Conservation (phyloP, 139 green algal genomes). For the Pleodorina starrii region DNA sequence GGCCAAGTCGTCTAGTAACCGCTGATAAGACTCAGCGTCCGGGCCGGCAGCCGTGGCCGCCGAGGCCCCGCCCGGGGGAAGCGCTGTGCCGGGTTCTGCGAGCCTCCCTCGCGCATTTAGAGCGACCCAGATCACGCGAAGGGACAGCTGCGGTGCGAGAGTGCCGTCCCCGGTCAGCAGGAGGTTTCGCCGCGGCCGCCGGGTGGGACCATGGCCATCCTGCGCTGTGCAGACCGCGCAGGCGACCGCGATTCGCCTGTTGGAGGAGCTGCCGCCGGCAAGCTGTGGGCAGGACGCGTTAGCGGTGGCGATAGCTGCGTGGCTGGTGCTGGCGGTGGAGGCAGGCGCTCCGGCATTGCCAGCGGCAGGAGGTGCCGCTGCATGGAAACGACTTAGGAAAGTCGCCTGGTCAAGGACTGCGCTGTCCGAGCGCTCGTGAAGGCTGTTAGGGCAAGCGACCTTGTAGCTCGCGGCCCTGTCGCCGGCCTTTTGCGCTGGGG, state of each 20-base stretch:
- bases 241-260: neutral
- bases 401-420: neutral
- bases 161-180: neutral
- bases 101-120: too few species aligned
- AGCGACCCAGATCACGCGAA: neutral
- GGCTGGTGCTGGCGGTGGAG: neutral
- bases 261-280: too few species aligned
- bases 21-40: neutral
- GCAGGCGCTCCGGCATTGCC: neutral
- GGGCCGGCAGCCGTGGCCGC: too few species aligned
- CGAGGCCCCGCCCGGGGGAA: too few species aligned
- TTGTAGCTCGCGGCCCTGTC: neutral
- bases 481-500: neutral
- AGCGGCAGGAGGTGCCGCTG: neutral
- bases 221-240: neutral
- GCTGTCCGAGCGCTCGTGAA: neutral
- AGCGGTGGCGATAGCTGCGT: too few species aligned
- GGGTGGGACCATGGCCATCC: neutral
- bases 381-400: neutral
- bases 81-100: too few species aligned
- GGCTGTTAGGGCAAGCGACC: neutral
- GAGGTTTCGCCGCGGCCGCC: neutral
- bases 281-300: too few species aligned
- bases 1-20: neutral
- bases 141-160: neutral